Evolutionary conservation across 257 asterid species (phyloP), one percentile per base, ranked within the genome.

Genomic region (Petrea volubilis): DNA sequence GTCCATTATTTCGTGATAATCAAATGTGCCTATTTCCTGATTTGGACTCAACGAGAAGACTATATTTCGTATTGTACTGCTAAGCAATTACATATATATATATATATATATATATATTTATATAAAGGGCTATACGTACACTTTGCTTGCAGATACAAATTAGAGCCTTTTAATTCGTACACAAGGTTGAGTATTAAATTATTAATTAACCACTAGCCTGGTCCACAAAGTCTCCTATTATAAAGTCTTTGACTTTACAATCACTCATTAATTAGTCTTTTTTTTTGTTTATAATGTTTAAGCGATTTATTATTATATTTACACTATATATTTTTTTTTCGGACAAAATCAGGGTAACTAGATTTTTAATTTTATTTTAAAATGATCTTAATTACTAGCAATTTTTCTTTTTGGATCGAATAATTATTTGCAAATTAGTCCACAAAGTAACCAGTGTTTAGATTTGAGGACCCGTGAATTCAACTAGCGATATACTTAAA

Each of bases 131-230:
- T 1, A 10, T 8, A 44, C 51, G 51, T 15, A 15, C 66, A 58
- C 80, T 75, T 75, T 75, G 72, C 80, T 75, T 75, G 68, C 9
- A 46, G 43, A 17, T 53, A 47, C 53, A 41, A 28, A 33, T 68
- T 29, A 68, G 21, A 33, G 60, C 33, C 50, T 59, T 41, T 40
- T 40, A 7, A 15, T 64, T 58, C 31, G 1, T 29, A 38, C 49
- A 17, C 69, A 60, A 60, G 29, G 7, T 71, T 71, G 52, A 18
- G 75, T 43, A 20, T 58, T 58, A 24, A 7, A 33, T 7, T 33
- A 33, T n/a, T n/a, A n/a, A n/a, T n/a, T n/a, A 60, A 60, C 11
- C 9, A 24, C 41, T 14, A 11, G 33, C 60, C 70, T 23, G 49
- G 55, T 25, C 44, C 18, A 5, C 47, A n/a, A 56, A 67, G 53